Conservation (phyloP, 345 rosid genomes). For the Rhodomyrtus tomentosa region DNA sequence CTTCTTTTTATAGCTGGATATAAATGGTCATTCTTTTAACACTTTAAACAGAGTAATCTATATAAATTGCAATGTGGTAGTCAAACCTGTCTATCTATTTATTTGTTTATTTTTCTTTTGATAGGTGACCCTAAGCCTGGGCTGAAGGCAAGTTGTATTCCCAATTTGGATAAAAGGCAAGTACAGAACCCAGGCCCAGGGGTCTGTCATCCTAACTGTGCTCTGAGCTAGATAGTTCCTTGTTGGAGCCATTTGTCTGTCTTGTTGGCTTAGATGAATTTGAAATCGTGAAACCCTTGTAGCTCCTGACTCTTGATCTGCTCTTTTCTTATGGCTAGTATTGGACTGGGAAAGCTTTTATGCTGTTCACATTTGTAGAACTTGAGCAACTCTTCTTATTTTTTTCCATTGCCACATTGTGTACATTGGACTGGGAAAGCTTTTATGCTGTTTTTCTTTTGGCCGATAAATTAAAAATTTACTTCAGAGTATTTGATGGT, state of each 20-base stretch:
- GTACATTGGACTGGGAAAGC: neutral
- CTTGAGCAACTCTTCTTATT: neutral
- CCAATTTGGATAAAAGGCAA: conserved; percentile 13
- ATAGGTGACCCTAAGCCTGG: conserved; percentile 17
- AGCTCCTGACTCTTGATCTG: neutral
- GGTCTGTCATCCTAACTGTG: neutral
- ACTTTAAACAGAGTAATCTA: neutral
- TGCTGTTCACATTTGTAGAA: neutral
- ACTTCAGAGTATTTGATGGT: neutral
- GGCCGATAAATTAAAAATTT: neutral
- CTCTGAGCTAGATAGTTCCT: neutral
- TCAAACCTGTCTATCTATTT: conserved; percentile 8
- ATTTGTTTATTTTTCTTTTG: conserved; percentile 11
- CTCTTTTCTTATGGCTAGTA: neutral
- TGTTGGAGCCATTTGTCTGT: neutral
- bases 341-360: too few relatives aligned
- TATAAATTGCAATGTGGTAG: neutral
- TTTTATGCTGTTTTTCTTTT: neutral
- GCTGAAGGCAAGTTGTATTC: conserved; percentile 9
- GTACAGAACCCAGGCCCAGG: conserved; percentile 12
- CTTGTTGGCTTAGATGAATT: neutral
- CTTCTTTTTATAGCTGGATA: neutral
- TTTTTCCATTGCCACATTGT: neutral
- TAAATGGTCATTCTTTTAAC: neutral
- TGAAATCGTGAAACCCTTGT: neutral